These are phyloP conservation scores for Rubroshorea leprosula DNA, from an alignment of 345 rosid species.

Conservation along the genomic window DNA sequence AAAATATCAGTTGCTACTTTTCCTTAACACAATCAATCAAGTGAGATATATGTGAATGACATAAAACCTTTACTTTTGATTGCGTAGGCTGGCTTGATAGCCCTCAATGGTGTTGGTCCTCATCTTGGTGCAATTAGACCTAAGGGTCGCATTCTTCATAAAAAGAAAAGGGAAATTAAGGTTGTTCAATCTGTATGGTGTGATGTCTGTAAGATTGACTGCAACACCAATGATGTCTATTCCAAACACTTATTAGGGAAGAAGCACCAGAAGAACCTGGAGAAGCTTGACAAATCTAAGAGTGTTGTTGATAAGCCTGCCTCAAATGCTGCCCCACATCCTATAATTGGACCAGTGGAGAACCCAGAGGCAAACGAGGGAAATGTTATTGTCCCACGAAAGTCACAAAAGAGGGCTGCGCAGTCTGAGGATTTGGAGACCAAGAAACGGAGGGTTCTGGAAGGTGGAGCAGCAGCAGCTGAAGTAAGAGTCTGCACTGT, in stretches of 20 bases:
- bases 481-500: slow-evolving; percentile 30
- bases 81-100: slow-evolving; percentile 16
- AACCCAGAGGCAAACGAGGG: slow-evolving; percentile 3
- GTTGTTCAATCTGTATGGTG: slow-evolving; percentile 26
- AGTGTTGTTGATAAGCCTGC: slow-evolving; percentile 10
- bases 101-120: slow-evolving; percentile 18
- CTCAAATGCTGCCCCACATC: slow-evolving; percentile 7
- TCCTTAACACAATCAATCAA: not conserved
- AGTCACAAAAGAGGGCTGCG: slow-evolving; percentile 6
- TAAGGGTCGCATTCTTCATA: slow-evolving; percentile 18
- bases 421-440: slow-evolving; percentile 27
- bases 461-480: slow-evolving; percentile 34
- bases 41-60: not conserved
- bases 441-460: slow-evolving; percentile 32
- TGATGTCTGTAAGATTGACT: slow-evolving; percentile 24
- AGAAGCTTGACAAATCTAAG: slow-evolving; percentile 23
- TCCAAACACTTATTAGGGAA: slow-evolving; percentile 23
- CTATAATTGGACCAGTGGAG: slow-evolving; percentile 12
- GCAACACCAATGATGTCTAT: slow-evolving; percentile 21
- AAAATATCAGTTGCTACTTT: slow-evolving; percentile 4
- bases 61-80: not conserved
- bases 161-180: slow-evolving; percentile 17
- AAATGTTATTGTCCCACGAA: not conserved
- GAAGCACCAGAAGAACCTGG: slow-evolving; percentile 25
- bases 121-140: slow-evolving; percentile 20